These are phyloP conservation scores for Oryza punctata DNA, from an alignment of 176 grass and related monocot genomes.

Conservation along the genomic window DNA sequence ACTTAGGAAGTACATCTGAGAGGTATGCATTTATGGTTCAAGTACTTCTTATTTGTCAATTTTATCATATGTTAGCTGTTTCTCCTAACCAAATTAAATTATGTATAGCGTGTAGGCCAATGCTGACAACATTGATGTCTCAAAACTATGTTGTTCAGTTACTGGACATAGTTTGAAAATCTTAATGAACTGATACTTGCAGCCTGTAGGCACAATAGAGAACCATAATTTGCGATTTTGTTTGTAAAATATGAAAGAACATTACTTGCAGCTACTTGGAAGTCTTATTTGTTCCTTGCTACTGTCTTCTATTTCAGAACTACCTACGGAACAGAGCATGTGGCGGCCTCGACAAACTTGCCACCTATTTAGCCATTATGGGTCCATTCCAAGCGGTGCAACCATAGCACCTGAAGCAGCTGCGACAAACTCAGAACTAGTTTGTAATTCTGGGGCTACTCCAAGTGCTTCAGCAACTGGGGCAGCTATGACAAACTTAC, in stretches of 20 bases:
- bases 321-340: neutral
- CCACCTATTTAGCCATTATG: constrained; percentile 27
- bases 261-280: neutral
- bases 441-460: neutral
- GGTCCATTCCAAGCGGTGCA: neutral
- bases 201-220: neutral
- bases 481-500: neutral
- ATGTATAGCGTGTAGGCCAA: neutral
- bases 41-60: constrained; percentile 10
- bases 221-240: neutral
- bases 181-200: constrained; percentile 9
- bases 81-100: neutral
- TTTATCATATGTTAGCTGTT: neutral
- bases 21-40: constrained; percentile 43
- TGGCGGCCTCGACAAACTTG: neutral
- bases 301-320: constrained; percentile 29
- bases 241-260: neutral
- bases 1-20: constrained; percentile 33
- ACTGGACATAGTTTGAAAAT: neutral
- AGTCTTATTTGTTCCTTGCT: neutral
- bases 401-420: constrained; percentile 17
- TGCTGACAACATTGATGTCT: neutral
- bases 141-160: neutral
- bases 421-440: constrained; percentile 3
- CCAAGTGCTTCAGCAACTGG: neutral